Conservation (phyloP, 345 rosid species). For the Melaleuca quinquenervia region DNA sequence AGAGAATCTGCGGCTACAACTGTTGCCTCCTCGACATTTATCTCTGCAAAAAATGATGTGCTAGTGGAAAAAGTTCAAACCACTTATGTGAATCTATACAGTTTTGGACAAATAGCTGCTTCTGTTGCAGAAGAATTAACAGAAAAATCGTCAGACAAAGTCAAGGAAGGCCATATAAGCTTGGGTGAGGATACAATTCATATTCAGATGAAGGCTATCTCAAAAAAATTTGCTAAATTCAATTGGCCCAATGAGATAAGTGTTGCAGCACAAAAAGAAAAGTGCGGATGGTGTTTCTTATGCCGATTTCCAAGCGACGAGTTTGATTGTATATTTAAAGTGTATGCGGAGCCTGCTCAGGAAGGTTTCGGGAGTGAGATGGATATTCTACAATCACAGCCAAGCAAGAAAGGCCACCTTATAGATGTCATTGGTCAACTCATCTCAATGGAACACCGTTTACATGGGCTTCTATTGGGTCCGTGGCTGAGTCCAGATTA, state of each 20-base stretch:
- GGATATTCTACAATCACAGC: conserved; percentile 20
- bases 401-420: conserved; percentile 39
- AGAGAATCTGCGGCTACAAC: conserved; percentile 14
- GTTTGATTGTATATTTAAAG: conserved; percentile 58
- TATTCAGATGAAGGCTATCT: conserved; percentile 63
- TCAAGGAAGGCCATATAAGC: conserved; percentile 16
- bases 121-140: conserved; percentile 53
- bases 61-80: conserved; percentile 16
- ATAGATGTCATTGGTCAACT: conserved; percentile 39
- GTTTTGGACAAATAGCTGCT: conserved; percentile 65
- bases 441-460: conserved; percentile 54
- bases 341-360: conserved; percentile 29
- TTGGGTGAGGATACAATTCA: conserved; percentile 65
- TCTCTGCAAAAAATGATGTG: conserved; percentile 15
- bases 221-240: conserved; percentile 49
- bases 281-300: conserved; percentile 93
- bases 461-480: conserved; percentile 79
- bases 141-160: conserved; percentile 38
- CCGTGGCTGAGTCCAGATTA: conserved; percentile 81
- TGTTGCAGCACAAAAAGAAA: conserved; percentile 47
- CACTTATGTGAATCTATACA: conserved; percentile 57
- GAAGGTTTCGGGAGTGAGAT: conserved; percentile 33
- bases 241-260: conserved; percentile 43
- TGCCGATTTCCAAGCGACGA: conserved; percentile 51
- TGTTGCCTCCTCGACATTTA: conserved; percentile 7